Conservation (phyloP, 495 filamentous ascomycete species). For the Penicillium paradoxum region DNA sequence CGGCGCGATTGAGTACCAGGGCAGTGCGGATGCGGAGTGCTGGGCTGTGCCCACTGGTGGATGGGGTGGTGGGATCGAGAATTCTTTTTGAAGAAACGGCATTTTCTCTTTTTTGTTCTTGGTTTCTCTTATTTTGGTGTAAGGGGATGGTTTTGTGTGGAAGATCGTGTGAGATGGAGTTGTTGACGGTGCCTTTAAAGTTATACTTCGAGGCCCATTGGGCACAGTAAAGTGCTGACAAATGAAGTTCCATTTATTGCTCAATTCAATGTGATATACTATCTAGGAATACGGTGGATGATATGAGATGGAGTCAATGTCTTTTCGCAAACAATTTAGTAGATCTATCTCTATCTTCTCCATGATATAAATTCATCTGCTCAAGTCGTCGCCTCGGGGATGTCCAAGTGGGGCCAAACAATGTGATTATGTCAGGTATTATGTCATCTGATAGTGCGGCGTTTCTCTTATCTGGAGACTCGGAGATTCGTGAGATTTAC, state of each 20-base stretch:
- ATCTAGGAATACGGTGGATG: too few relatives aligned
- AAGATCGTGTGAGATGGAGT: neutral
- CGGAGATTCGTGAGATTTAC: neutral
- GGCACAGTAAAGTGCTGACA: neutral
- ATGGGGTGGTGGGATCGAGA: conserved; percentile 15
- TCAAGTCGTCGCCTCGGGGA: too few relatives aligned
- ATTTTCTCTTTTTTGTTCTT: neutral
- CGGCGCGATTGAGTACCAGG: conserved; percentile 19
- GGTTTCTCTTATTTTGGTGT: too few relatives aligned
- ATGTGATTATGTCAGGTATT: neutral
- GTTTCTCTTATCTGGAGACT: conserved; percentile 4
- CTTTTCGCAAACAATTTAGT: too few relatives aligned
- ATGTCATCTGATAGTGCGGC: conserved; percentile 5
- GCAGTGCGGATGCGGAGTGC: conserved; percentile 7
- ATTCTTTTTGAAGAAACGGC: conserved; percentile 21
- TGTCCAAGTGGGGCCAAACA: neutral
- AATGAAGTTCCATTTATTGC: too few relatives aligned
- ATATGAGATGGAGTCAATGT: too few relatives aligned
- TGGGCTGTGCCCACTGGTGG: conserved; percentile 13
- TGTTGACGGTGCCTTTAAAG: neutral
- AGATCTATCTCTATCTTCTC: too few relatives aligned
- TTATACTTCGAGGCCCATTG: neutral
- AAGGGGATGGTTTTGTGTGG: neutral
- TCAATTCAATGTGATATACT: too few relatives aligned
- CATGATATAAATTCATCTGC: too few relatives aligned